These are phyloP conservation scores for Gamarada debralockiae DNA, from an alignment of 495 filamentous ascomycete species.

Conservation along the genomic window DNA sequence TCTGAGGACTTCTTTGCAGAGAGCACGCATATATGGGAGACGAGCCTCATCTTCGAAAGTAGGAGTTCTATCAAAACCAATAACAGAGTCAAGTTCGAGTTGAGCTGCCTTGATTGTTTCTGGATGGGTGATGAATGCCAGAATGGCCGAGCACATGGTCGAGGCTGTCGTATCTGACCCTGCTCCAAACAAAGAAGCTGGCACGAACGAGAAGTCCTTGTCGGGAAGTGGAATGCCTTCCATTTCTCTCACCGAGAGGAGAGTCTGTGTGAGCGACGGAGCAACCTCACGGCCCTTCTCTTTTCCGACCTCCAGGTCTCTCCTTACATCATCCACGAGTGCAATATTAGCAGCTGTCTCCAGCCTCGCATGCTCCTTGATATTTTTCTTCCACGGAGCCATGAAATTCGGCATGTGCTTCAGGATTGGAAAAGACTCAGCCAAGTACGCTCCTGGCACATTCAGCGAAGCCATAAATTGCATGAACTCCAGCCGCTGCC, in stretches of 20 bases:
- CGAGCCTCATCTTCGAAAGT: slow-evolving; percentile 39
- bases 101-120: slow-evolving; percentile 40
- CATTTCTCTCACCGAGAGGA: slow-evolving; percentile 41
- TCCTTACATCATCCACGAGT: slow-evolving; percentile 45
- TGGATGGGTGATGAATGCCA: slow-evolving; percentile 42
- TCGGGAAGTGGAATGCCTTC: slow-evolving; percentile 45
- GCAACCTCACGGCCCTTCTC: slow-evolving; percentile 34
- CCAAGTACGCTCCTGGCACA: slow-evolving; percentile 55
- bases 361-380: slow-evolving; percentile 44
- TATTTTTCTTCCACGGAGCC: slow-evolving; percentile 53
- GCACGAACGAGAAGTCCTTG: slow-evolving; percentile 52
- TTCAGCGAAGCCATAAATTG: slow-evolving; percentile 55
- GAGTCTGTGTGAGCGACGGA: slow-evolving; percentile 45
- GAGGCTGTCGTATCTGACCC: slow-evolving; percentile 60
- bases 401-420: slow-evolving; percentile 48
- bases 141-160: slow-evolving; percentile 38
- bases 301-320: slow-evolving; percentile 38
- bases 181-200: slow-evolving; percentile 57
- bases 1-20: slow-evolving; percentile 47
- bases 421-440: slow-evolving; percentile 53
- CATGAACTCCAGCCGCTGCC: slow-evolving; percentile 52
- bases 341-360: slow-evolving; percentile 48
- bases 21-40: slow-evolving; percentile 41
- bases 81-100: slow-evolving; percentile 40
- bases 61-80: slow-evolving; percentile 39